A percentile compares a stretch with the other conserved stretches of the same genome.
Conservation (phyloP, 108 stramenopile genomes). For the Parietichytrium sp. region DNA sequence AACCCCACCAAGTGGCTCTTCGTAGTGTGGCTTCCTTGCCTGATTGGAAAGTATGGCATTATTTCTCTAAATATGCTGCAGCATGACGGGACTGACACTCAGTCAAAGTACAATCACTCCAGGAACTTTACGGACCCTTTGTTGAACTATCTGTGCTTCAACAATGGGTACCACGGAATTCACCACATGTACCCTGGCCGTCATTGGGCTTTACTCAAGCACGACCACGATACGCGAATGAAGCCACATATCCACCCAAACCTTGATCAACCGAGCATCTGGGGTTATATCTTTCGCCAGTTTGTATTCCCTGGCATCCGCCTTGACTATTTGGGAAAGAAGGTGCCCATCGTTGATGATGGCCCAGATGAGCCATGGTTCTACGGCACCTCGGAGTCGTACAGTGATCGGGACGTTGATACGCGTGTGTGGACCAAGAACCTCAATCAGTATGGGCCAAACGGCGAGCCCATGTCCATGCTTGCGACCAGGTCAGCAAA, state of each 20-base stretch:
- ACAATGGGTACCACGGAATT: constrained; percentile 34
- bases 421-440: constrained; percentile 31
- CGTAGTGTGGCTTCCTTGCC: constrained; percentile 20
- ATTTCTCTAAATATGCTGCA: constrained; percentile 38
- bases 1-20: constrained; percentile 18
- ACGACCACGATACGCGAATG: constrained; percentile 30
- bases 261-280: constrained; percentile 8
- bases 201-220: constrained; percentile 26
- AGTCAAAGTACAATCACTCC: constrained; percentile 37
- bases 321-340: constrained; percentile 19
- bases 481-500: no score
- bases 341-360: constrained; percentile 25
- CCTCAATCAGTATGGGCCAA: constrained; percentile 2
- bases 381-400: background rate
- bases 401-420: constrained; percentile 20
- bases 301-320: constrained; percentile 7
- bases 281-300: constrained; percentile 7
- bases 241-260: constrained; percentile 39
- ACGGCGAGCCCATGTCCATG: background rate
- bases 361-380: constrained; percentile 32
- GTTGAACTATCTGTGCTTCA: constrained; percentile 18
- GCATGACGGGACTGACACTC: constrained; percentile 2
- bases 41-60: constrained; percentile 37
- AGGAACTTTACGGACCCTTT: constrained; percentile 18
- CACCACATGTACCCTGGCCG: constrained; percentile 37